phyloP scores from a whole-genome alignment of 345 rosid genomes.

The Salix exigua region DNA sequence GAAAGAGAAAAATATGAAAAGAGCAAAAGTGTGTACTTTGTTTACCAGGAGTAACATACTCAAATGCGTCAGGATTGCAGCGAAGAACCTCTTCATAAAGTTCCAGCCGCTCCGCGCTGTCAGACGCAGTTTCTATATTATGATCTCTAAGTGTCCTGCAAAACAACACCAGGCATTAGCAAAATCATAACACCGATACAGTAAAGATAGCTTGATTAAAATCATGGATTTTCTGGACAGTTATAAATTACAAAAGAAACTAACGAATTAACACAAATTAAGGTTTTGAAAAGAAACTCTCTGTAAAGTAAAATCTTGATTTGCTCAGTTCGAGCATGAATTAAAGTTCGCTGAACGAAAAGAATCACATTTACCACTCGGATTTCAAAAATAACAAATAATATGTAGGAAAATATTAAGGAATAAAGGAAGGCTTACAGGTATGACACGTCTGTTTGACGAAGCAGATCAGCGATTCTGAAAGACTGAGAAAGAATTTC shows the following conservation, averaged over 20 bases:
- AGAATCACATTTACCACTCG: neutral
- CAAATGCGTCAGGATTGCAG: slow-evolving; percentile 69
- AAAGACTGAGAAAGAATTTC: slow-evolving; percentile 67
- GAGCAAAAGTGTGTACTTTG: slow-evolving; percentile 36
- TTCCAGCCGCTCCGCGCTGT: slow-evolving; percentile 43
- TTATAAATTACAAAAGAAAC: no score
- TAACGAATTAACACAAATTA: no score
- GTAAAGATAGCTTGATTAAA: no score
- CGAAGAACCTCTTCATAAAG: slow-evolving; percentile 65
- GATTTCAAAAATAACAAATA: neutral
- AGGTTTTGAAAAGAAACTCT: no score
- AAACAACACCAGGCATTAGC: neutral
- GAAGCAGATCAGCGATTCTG: slow-evolving; percentile 75
- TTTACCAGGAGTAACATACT: slow-evolving; percentile 81
- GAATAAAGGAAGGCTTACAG: slow-evolving; percentile 50
- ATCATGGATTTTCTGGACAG: no score
- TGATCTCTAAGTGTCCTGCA: slow-evolving; percentile 67
- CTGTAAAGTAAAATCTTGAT: no score
- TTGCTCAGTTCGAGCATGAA: no score
- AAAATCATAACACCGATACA: no score
- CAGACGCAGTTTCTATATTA: slow-evolving; percentile 28
- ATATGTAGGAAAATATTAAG: neutral
- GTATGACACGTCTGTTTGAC: slow-evolving; percentile 74
- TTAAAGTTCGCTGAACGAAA: no score
- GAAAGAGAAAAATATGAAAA: neutral